Conservation (phyloP, 352 stramenopile genomes). For the Peronospora belbahrii region DNA sequence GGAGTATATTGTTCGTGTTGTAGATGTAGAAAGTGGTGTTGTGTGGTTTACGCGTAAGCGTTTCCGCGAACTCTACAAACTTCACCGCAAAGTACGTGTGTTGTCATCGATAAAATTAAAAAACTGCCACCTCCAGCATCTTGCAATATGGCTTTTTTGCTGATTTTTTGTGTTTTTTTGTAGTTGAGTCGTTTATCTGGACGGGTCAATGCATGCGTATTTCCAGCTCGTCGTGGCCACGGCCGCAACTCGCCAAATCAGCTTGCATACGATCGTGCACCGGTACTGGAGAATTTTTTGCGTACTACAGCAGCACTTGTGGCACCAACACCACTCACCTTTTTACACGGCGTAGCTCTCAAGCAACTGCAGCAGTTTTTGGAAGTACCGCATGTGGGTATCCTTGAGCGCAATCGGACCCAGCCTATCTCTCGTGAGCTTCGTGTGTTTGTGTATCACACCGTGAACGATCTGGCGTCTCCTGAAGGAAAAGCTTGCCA, state of each 20-base stretch:
- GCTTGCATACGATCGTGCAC: conserved; percentile 59
- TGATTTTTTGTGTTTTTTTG: conserved; percentile 1
- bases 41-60: conserved; percentile 79
- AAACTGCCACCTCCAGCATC: not conserved
- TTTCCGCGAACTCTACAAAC: conserved; percentile 77
- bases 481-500: conserved; percentile 71
- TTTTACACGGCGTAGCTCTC: conserved; percentile 60
- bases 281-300: conserved; percentile 72
- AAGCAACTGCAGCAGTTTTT: conserved; percentile 81
- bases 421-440: conserved; percentile 69
- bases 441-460: conserved; percentile 75
- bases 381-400: conserved; percentile 59
- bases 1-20: conserved; percentile 82
- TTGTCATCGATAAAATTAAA: not conserved
- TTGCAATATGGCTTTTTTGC: not conserved
- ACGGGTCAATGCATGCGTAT: conserved; percentile 57
- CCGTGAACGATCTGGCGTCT: conserved; percentile 64
- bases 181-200: conserved; percentile 66
- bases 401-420: conserved; percentile 71
- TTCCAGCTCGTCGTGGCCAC: conserved; percentile 54
- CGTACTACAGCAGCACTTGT: conserved; percentile 62
- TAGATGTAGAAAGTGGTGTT: conserved; percentile 79
- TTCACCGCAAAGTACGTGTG: conserved; percentile 66
- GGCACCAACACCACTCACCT: conserved; percentile 65
- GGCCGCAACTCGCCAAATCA: conserved; percentile 47